These are phyloP conservation scores for Neurospora intermedia DNA, from an alignment of 495 filamentous ascomycete genomes.

Conservation along the genomic window DNA sequence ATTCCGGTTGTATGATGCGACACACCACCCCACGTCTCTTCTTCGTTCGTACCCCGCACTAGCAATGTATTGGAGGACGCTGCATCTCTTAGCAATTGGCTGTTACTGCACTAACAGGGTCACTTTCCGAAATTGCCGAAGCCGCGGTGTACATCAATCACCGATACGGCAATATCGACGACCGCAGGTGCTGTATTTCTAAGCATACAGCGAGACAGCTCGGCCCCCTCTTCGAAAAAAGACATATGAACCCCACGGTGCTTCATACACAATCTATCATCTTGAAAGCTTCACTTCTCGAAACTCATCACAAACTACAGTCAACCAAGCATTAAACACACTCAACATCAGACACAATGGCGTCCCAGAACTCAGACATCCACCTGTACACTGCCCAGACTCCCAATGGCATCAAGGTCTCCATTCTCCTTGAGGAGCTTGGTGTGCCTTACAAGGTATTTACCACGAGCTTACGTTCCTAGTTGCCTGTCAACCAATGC, in stretches of 20 bases:
- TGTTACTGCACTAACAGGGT: neutral
- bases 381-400: conserved; percentile 49
- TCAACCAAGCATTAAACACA: neutral
- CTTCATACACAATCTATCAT: neutral
- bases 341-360: conserved; percentile 5
- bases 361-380: conserved; percentile 24
- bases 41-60: neutral
- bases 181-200: neutral
- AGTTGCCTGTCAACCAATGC: neutral
- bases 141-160: neutral
- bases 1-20: neutral
- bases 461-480: neutral
- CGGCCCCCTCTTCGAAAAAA: neutral
- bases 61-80: neutral
- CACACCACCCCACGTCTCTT: neutral
- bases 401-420: conserved; percentile 72
- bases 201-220: neutral
- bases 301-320: neutral
- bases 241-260: neutral
- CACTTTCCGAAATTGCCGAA: neutral
- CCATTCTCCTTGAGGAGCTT: conserved; percentile 83
- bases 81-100: neutral
- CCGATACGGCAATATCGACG: neutral
- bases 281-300: neutral
- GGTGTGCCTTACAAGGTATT: conserved; percentile 50